Conservation (phyloP, 257 asterid species). For the Penstemon eatonii region DNA sequence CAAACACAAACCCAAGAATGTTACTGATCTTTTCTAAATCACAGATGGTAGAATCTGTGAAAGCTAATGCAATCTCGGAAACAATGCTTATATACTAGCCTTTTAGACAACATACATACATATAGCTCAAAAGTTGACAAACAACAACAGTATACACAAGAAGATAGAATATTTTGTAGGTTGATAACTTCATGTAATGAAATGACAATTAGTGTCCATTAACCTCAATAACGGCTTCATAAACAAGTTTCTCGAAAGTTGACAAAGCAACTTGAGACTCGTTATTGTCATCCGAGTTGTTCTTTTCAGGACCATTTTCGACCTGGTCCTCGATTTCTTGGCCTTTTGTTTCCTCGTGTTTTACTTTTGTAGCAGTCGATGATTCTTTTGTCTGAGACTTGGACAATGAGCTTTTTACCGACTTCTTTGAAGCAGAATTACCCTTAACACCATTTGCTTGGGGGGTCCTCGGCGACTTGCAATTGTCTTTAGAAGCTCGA, state of each 20-base stretch:
- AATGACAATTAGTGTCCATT: conserved; percentile 4
- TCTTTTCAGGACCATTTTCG: conserved; percentile 25
- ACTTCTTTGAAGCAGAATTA: conserved; percentile 32
- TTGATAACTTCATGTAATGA: not conserved
- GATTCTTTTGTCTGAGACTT: conserved; percentile 39
- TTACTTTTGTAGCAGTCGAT: conserved; percentile 34
- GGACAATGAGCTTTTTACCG: conserved; percentile 39
- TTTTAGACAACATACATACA: not conserved
- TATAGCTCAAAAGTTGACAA: conserved; percentile 29
- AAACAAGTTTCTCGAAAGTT: conserved; percentile 30
- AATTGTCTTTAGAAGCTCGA: conserved; percentile 29
- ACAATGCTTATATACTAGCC: not conserved
- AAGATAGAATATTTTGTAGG: conserved; percentile 8
- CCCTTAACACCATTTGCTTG: conserved; percentile 31
- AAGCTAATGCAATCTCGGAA: no score
- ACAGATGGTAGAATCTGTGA: no score
- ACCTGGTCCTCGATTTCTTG: conserved; percentile 23
- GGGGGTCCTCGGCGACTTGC: conserved; percentile 42
- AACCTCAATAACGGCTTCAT: conserved; percentile 49
- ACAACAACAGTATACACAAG: conserved; percentile 39
- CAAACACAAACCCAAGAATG: no score
- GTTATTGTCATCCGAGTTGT: conserved; percentile 19
- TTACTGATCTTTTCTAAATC: no score
- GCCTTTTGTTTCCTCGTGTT: conserved; percentile 31
- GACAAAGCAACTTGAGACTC: conserved; percentile 23